Evolutionary conservation across 2,329 filamentous ascomycete species (phyloP).

Genomic region (Fonsecaea monophora): DNA sequence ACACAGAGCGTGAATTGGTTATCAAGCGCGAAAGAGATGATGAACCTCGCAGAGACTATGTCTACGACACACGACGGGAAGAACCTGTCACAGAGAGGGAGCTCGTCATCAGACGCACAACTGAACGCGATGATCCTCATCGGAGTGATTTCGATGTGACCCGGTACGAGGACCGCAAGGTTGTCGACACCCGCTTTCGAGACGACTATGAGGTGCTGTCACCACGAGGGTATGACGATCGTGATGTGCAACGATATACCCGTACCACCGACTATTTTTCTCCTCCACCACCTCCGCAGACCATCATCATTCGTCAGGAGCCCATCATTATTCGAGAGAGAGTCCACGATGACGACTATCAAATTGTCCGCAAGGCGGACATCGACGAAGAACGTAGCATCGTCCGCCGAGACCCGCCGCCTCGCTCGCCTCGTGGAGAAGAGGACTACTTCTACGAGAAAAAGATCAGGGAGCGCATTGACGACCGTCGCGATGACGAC

Average conservation of each 20-base stretch:
- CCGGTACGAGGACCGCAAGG: slow-evolving; percentile 48
- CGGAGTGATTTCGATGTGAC: slow-evolving; percentile 49
- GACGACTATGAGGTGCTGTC: slow-evolving; percentile 53
- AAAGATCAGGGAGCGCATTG: slow-evolving; percentile 39
- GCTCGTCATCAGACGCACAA: slow-evolving; percentile 54
- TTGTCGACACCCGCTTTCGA: slow-evolving; percentile 50
- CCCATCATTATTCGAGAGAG: slow-evolving; percentile 64
- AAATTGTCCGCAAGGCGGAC: slow-evolving; percentile 65
- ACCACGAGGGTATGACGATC: slow-evolving; percentile 44
- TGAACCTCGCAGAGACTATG: slow-evolving; percentile 41
- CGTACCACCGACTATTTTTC: slow-evolving; percentile 61
- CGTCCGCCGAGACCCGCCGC: slow-evolving; percentile 43
- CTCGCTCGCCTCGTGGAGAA: slow-evolving; percentile 36
- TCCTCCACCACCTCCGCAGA: slow-evolving; percentile 53
- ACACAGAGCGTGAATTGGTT: slow-evolving; percentile 36
- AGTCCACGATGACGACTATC: slow-evolving; percentile 63
- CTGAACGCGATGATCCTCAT: slow-evolving; percentile 58
- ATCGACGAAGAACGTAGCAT: slow-evolving; percentile 55
- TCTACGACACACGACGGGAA: slow-evolving; percentile 46
- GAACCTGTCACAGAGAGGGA: slow-evolving; percentile 49
- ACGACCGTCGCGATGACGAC: slow-evolving; percentile 60
- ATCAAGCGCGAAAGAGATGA: slow-evolving; percentile 36
- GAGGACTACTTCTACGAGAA: slow-evolving; percentile 43
- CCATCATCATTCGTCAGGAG: slow-evolving; percentile 61
- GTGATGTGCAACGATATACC: slow-evolving; percentile 58